Evolutionary conservation across 177 flowering plant genomes (phyloP), one percentile per base, ranked within the genome.

Genomic region (Telopea speciosissima): DNA sequence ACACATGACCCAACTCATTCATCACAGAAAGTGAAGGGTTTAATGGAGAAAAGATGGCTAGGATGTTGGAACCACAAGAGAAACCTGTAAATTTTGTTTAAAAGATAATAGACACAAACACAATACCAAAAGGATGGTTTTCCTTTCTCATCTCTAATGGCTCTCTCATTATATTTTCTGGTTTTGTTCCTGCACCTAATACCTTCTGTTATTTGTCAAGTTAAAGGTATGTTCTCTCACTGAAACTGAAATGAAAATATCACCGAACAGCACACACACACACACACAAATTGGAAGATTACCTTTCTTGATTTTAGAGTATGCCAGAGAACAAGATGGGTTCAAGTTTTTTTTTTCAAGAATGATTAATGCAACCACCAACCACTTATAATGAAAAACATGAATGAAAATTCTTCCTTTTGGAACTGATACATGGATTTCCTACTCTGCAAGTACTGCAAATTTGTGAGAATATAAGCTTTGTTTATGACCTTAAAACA

Each of bases 221-320:
- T 84, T 72, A 66, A 81, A 85, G 97, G 97, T 91, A 84, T 73
- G 86, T 76, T 44, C 52, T 74, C 14, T 21, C 19, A 17, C 31
- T 52, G 36, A 59, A 23, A 7, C 19, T 60, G 22, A 68, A 19
- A 24, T 58, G 14, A 5, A 60, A 66, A 28, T 5, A 16, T 31
- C 24, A 28, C 16, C 4, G 58, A 45, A 25, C 23, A n/a, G 60
- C 23, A 64, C n/a, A 19, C 61, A 58, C 22, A 7, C 1, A 58
- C 23, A 64, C n/a, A 19, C 61, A 58, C 22, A 7, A 17, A 58
- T 58, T 58, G 22, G 54, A 49, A 12, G 3, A 49, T 13, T 49
- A 10, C 17, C 59, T 54, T 54, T 54, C 16, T 54, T 44, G 13
- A 1, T 54, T 54, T 21, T 54, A 4, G 22, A 5, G 16, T 31